Percentiles rank a stretch among this genome's conserved stretches.
phyloP scores from a whole-genome alignment of 208 protist species.

The Leishmania braziliensis region DNA sequence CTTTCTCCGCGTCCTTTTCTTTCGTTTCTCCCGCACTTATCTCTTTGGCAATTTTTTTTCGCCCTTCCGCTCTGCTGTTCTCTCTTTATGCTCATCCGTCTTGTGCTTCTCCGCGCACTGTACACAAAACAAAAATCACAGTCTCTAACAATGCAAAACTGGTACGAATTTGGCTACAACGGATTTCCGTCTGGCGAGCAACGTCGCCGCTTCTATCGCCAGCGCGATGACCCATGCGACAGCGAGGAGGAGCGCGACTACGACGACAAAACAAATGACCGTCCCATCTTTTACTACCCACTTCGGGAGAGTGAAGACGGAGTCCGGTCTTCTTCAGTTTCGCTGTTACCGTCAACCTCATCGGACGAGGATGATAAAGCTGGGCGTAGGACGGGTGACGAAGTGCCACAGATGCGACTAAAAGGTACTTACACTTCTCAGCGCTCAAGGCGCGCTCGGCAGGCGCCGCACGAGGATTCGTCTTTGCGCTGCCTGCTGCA shows the following conservation, averaged over 20 bases:
- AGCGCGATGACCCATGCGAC: constrained; percentile 84
- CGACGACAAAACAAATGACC: constrained; percentile 68
- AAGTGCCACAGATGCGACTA: not conserved
- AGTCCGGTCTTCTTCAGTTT: constrained; percentile 15
- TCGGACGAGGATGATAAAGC: constrained; percentile 15
- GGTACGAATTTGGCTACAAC: constrained; percentile 87
- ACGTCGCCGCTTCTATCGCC: constrained; percentile 79
- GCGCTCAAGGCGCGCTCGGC: constrained; percentile 6
- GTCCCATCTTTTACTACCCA: constrained; percentile 71
- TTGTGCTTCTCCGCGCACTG: not conserved
- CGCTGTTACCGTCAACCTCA: not conserved
- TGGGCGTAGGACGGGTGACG: not conserved
- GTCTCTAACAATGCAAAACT: constrained; percentile 54
- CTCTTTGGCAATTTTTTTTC: not conserved
- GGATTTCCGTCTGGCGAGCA: constrained; percentile 78
- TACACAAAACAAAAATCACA: not conserved
- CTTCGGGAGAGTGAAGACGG: constrained; percentile 53
- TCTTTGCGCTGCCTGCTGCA: constrained; percentile 37
- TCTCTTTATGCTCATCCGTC: not conserved
- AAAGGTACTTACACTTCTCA: not conserved
- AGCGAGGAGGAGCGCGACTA: constrained; percentile 84
- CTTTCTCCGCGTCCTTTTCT: not conserved
- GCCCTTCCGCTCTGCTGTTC: not conserved
- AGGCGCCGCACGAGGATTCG: not conserved
- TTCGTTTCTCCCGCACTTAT: not conserved